Evolutionary conservation across 768 basidiomycete genomes (phyloP), one percentile per base, ranked within the genome.

Genomic region (Favolaschia claudopus): DNA sequence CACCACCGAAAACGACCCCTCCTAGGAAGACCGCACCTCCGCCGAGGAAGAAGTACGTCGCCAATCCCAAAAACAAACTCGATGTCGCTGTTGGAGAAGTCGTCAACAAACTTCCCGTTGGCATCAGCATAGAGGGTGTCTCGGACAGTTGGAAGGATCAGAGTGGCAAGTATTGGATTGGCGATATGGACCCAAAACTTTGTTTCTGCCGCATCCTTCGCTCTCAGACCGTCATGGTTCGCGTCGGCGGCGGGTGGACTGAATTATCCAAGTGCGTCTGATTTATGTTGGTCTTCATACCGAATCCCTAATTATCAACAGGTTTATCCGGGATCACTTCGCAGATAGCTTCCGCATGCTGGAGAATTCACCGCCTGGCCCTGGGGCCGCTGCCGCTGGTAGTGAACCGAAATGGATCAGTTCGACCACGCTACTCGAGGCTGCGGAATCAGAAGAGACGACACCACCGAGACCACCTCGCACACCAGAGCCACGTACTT

Each of bases 81-180:
- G 95, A 98, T 69, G 86, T 96, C 34, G 95, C 94, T 7, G 93
- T 98, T 45, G 95, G 94, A 19, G 89, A 91, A 65, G 91, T 98
- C 46, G 86, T 98, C 63, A 97, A 97, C 74, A 87, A 87, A 63
- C 84, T 98, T 19, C 88, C 91, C 17, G 89, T 95, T 24, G 86
- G 89, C 53, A 93, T 94, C 74, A 92, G 89, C 58, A 78, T 95
- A 29, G 88, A 92, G 72, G 86, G 91, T 14, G 89, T 92, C 7
- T 83, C 85, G 7, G 91, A 93, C 47, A 89, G 88, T 7, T 96
- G 94, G 94, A 88, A 88, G 70, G 95, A 96, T 70, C 88, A 92
- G 74, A 95, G 93, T 60, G 95, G 95, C 19, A 95, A 95, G 69
- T 95, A 96, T 69, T 96, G 93, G 95, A 97, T 96, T 65, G 96